Evolutionary conservation across 495 filamentous ascomycete species (phyloP), one percentile per base, ranked within the genome.

Genomic region (Ascobolus immersus): DNA sequence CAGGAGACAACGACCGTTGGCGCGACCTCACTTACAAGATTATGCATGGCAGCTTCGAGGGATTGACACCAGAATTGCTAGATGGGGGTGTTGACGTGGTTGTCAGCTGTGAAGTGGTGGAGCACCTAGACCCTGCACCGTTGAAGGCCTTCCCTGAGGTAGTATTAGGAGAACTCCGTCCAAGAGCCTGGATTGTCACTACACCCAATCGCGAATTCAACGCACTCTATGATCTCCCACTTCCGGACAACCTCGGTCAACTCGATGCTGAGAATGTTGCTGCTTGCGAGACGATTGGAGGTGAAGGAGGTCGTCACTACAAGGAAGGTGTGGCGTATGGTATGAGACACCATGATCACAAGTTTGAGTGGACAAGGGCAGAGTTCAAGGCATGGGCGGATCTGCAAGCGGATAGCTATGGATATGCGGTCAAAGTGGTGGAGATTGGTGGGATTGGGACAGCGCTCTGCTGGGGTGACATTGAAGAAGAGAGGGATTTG

Each of bases 171-270:
- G 33, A 38, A 26, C 36, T 50, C 34, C 40, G 35, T 21, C 47
- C 47, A 2, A 43, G 44, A 12, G 30, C 49, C 17, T 49, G 39
- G 26, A 36, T 50, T 7, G 36, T 50, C 10, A 50, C 47, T 5
- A 50, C 47, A 1, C 47, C 47, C 8, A 49, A 50, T 21, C 23
- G 47, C 10, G 46, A 49, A 6, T 50, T 50, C 21, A 50, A 50
- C 24, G 30, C 37, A 21, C 32, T 50, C 1, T 50, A 49, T 29
- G 10, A 9, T 17, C 28, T 31, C 15, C 28, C 28, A 17, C 18
- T 31, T 9, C 28, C 28, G 4, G 36, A 46, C 7, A 41, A 36
- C 12, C 33, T 36, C 4, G 33, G 22, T 11, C 15, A 19, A n/a
- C n/a, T 28, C n/a, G 12, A 40, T 5, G 15, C 25, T 9, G 3